Base-by-base conservation (phyloP, 192 early-diverging fungal species). In the Coemansia sp. region DNA sequence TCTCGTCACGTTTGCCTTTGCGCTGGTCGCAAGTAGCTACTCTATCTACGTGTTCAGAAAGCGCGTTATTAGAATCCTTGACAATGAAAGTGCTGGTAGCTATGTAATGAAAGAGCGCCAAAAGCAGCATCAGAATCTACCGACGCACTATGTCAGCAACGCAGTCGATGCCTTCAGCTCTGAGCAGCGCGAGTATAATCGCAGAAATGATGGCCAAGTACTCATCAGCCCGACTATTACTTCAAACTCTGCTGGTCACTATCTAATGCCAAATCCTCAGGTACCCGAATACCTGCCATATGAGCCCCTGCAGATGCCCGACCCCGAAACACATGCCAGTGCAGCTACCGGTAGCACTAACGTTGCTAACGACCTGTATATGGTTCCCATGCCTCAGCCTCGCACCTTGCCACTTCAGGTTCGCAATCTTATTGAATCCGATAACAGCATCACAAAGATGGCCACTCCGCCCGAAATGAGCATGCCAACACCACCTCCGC, bases 21-120 rank as follows among this genome's bases (percentile, higher is more conserved):
- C 73, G 3, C 60, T 76, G 27, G 42, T 51, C n/a, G 55, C 58
- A 33, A 62, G 61, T 19, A 62, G 61, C 12, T 76, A 69, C 39
- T 59, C 67, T 33, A 67, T 46, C 27, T 66, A 9, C 33, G 52
- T 9, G 52, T 61, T 47, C 25, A 22, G 34, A 54, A 68, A 34
- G 21, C 30, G 34, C 11, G 47, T 76, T 10, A 34, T 30, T 14
- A 24, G 23, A 19, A 42, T 54, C 2, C 59, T 71, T 15, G 60
- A 49, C 21, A 40, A 21, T 11, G n/a, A 40, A 13, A 15, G 27
- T n/a, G 9, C 25, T 48, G 57, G 33, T 33, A 9, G 25, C 37
- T 48, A 59, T 46, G 21, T 44, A 48, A 37, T 47, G 25, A 51
- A 22, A 2, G 51, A 62, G 30, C 60, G 27, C 17, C 30, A 30